phyloP scores from a whole-genome alignment of 1,284 basidiomycete genomes.

The Pholiota adiposa region DNA sequence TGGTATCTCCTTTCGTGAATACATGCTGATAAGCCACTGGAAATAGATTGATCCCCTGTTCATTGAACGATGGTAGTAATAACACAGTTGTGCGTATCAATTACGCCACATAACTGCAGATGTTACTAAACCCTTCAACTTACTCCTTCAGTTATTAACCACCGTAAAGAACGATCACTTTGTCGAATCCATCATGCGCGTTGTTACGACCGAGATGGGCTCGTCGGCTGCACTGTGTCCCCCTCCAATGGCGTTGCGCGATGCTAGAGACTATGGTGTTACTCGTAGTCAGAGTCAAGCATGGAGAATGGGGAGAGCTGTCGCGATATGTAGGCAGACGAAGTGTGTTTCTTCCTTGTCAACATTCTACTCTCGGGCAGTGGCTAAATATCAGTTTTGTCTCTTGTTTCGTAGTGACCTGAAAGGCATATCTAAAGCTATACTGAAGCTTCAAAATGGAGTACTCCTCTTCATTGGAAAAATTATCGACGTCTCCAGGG shows the following conservation, averaged over 20 bases:
- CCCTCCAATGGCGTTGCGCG: constrained; percentile 38
- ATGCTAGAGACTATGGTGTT: constrained; percentile 45
- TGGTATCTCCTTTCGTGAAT: neutral
- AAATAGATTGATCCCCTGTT: constrained; percentile 45
- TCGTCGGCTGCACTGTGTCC: constrained; percentile 46
- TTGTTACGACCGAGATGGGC: constrained; percentile 42
- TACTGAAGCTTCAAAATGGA: constrained; percentile 50
- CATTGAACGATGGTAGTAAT: constrained; percentile 49
- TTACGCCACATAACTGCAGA: neutral
- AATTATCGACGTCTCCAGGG: constrained; percentile 51
- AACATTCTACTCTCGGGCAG: neutral
- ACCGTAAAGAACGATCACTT: constrained; percentile 33
- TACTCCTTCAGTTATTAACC: constrained; percentile 26
- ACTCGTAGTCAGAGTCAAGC: constrained; percentile 53
- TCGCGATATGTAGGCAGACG: constrained; percentile 40
- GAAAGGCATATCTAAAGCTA: constrained; percentile 45
- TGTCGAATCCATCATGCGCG: constrained; percentile 36
- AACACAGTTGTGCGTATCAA: constrained; percentile 33
- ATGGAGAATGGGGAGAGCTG: constrained; percentile 56
- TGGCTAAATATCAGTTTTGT: neutral
- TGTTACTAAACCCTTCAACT: neutral
- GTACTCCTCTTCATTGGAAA: constrained; percentile 57
- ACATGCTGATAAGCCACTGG: neutral
- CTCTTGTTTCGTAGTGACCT: constrained; percentile 35
- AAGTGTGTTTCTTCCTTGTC: constrained; percentile 19